Conservation (phyloP, 1,284 basidiomycete genomes). For the Ustilago xerochloae region DNA sequence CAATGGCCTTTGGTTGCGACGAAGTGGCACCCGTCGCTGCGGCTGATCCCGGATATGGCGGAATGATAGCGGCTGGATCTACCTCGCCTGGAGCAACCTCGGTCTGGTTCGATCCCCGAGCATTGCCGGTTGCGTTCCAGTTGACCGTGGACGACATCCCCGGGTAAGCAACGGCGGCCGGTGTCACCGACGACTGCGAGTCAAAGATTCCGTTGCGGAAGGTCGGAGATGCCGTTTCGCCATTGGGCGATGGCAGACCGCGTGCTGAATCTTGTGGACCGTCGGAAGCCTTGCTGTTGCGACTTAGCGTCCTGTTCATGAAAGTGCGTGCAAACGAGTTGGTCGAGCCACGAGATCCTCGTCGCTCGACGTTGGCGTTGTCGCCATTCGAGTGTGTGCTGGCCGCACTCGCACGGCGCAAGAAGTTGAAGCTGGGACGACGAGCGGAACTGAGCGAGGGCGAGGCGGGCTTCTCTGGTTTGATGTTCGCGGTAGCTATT, state of each 20-base stretch:
- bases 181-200: neutral
- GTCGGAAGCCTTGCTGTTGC: conserved; percentile 26
- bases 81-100: conserved; percentile 28
- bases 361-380: conserved; percentile 15
- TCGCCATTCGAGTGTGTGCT: conserved; percentile 24
- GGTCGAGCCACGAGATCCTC: conserved; percentile 18
- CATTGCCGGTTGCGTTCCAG: conserved; percentile 16
- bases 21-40: neutral
- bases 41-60: conserved; percentile 24
- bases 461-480: conserved; percentile 22
- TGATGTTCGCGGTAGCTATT: conserved; percentile 10
- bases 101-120: neutral
- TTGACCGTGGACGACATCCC: conserved; percentile 41
- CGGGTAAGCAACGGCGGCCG: conserved; percentile 14
- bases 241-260: neutral
- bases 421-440: conserved; percentile 40
- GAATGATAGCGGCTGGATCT: conserved; percentile 16
- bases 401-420: conserved; percentile 30
- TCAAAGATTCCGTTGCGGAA: conserved; percentile 40
- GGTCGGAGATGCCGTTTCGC: conserved; percentile 6
- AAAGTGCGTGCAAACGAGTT: conserved; percentile 31
- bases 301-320: conserved; percentile 34
- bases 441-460: conserved; percentile 16
- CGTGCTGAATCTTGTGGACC: neutral
- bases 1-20: conserved; percentile 9